phyloP scores from a whole-genome alignment of 176 grass and related monocot species.

The Eremochloa ophiuroides region DNA sequence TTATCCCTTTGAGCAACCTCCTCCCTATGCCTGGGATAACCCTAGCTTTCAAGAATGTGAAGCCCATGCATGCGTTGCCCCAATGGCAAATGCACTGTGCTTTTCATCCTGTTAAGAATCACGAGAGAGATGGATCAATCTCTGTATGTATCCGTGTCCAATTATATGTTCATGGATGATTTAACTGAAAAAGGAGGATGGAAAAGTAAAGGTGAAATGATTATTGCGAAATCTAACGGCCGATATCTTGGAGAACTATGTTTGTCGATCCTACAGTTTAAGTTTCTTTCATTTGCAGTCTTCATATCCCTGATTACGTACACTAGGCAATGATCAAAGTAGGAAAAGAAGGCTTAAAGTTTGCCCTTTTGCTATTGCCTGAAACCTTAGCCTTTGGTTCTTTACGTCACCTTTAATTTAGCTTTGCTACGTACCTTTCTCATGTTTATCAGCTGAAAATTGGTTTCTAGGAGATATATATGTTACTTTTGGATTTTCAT shows the following conservation, averaged over 20 bases:
- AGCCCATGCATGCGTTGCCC: conserved; percentile 37
- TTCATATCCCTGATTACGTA: conserved; percentile 36
- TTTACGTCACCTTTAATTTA: conserved; percentile 55
- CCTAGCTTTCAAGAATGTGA: conserved; percentile 37
- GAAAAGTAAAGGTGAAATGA: conserved; percentile 23
- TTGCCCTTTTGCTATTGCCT: conserved; percentile 34
- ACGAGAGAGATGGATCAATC: conserved; percentile 20
- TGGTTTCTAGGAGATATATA: not conserved
- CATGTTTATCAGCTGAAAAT: conserved; percentile 18
- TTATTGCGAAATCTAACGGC: conserved; percentile 23
- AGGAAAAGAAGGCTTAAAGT: conserved; percentile 45
- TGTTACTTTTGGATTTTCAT: not conserved
- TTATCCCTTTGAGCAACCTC: conserved; percentile 44
- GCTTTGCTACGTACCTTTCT: conserved; percentile 26
- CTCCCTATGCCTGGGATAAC: conserved; percentile 30
- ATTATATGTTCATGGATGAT: conserved; percentile 10
- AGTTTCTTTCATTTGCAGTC: conserved; percentile 18
- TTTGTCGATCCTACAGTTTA: conserved; percentile 32
- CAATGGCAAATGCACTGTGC: conserved; percentile 34
- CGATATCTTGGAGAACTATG: conserved; percentile 31
- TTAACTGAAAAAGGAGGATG: not conserved
- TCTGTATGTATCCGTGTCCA: not conserved
- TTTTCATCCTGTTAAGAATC: conserved; percentile 42
- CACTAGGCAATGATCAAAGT: conserved; percentile 53
- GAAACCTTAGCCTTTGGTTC: conserved; percentile 39